Percentiles rank a stretch among this genome's conserved stretches.
Conservation (phyloP, 2,329 filamentous ascomycete species). For the Fusarium sambucinum region DNA sequence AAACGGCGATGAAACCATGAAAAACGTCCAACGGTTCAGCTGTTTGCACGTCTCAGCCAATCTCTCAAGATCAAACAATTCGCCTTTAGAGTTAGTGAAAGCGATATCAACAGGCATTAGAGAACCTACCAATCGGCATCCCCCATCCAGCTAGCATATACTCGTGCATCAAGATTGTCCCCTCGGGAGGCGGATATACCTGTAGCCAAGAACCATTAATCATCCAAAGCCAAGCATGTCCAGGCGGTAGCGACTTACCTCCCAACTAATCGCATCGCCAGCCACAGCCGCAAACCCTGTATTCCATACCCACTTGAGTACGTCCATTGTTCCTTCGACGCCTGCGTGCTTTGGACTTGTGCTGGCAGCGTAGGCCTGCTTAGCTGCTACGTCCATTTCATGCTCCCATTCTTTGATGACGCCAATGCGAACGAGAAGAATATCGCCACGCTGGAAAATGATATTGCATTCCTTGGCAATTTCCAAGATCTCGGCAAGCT, state of each 20-base stretch:
- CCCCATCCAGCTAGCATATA: slow-evolving; percentile 64
- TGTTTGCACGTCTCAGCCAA: slow-evolving; percentile 64
- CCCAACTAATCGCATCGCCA: slow-evolving; percentile 66
- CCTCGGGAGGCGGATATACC: slow-evolving; percentile 42
- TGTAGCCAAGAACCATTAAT: not conserved
- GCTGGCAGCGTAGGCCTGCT: slow-evolving; percentile 53
- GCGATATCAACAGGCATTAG: rapidly evolving
- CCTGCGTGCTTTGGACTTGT: slow-evolving; percentile 54
- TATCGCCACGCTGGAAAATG: slow-evolving; percentile 62
- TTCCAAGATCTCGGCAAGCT: slow-evolving; percentile 47
- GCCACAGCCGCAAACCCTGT: slow-evolving; percentile 67
- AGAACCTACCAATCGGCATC: slow-evolving; percentile 49
- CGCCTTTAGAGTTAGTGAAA: slow-evolving; percentile 42
- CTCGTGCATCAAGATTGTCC: slow-evolving; percentile 54
- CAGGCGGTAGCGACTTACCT: slow-evolving; percentile 54
- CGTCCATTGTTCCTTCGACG: slow-evolving; percentile 61
- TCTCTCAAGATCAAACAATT: slow-evolving; percentile 53
- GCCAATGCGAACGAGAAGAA: slow-evolving; percentile 67
- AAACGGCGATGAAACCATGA: slow-evolving; percentile 61
- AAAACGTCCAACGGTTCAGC: slow-evolving; percentile 62
- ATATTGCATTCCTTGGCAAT: slow-evolving; percentile 57
- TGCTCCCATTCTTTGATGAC: slow-evolving; percentile 59
- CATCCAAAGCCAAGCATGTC: not conserved
- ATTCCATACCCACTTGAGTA: slow-evolving; percentile 70
- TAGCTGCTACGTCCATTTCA: slow-evolving; percentile 51